Evolutionary conservation across 768 basidiomycete genomes (phyloP).

Genomic region (Termitomyces sp.): DNA sequence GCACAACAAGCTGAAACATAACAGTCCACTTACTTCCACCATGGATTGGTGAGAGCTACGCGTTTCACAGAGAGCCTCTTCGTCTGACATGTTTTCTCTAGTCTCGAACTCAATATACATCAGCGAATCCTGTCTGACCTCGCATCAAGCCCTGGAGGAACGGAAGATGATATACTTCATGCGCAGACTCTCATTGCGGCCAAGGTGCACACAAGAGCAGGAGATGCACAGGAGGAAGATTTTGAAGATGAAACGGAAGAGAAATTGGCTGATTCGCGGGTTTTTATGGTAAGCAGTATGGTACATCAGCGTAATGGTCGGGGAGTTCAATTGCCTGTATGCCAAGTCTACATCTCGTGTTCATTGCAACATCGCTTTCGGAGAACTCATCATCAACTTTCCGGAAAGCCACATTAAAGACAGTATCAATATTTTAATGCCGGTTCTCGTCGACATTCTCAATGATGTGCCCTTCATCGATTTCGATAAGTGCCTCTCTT

Average conservation of each 20-base stretch:
- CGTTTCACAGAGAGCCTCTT: not conserved
- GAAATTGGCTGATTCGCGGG: constrained; percentile 27
- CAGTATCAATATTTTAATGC: constrained; percentile 51
- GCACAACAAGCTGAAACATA: not conserved
- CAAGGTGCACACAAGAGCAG: constrained; percentile 46
- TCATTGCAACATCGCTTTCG: constrained; percentile 82
- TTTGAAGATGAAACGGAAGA: constrained; percentile 24
- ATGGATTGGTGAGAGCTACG: constrained; percentile 48
- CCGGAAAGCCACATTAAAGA: constrained; percentile 46
- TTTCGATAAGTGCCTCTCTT: constrained; percentile 75
- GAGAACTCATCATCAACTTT: constrained; percentile 68
- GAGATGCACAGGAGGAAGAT: constrained; percentile 20
- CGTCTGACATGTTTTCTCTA: constrained; percentile 22
- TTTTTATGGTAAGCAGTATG: constrained; percentile 33
- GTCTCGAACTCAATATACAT: constrained; percentile 76
- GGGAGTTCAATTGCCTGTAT: not conserved
- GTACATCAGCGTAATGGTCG: constrained; percentile 3
- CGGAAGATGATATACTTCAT: constrained; percentile 40
- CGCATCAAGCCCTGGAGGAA: constrained; percentile 50
- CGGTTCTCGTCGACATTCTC: constrained; percentile 63
- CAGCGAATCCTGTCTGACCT: constrained; percentile 76
- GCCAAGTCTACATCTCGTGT: constrained; percentile 63
- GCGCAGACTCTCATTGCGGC: constrained; percentile 59
- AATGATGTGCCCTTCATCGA: constrained; percentile 70
- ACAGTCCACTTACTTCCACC: not conserved